These are phyloP conservation scores for Pichia sp. DNA, from an alignment of 1,139 yeast genomes.

Conservation along the genomic window DNA sequence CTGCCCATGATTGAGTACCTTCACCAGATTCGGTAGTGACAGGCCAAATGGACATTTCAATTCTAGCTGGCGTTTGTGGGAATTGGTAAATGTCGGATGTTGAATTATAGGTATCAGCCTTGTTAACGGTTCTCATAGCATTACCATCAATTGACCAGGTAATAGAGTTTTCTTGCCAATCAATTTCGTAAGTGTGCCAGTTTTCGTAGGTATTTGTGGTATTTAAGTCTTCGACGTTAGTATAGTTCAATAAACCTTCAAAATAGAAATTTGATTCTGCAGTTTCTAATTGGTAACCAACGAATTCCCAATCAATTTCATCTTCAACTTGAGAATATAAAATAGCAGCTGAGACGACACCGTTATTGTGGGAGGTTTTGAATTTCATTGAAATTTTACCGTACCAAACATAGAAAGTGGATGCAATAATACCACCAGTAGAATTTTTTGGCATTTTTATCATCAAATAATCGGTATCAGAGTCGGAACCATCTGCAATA, in stretches of 20 bases:
- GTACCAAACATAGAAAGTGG: conserved; percentile 78
- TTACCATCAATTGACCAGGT: conserved; percentile 73
- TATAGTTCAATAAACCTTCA: conserved; percentile 64
- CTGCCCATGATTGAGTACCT: conserved; percentile 93
- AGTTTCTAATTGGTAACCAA: conserved; percentile 59
- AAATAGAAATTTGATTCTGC: conserved; percentile 76
- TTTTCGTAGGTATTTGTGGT: conserved; percentile 49
- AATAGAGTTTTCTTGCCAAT: conserved; percentile 71
- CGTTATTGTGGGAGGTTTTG: conserved; percentile 66
- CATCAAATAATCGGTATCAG: conserved; percentile 26
- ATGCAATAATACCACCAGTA: conserved; percentile 77
- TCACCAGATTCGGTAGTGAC: conserved; percentile 53
- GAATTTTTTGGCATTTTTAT: conserved; percentile 74
- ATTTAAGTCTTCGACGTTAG: conserved; percentile 43
- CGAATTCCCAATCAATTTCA: conserved; percentile 83
- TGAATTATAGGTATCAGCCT: conserved; percentile 57
- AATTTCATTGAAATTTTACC: conserved; percentile 67
- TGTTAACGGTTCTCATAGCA: conserved; percentile 57
- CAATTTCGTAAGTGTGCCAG: conserved; percentile 72
- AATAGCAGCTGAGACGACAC: conserved; percentile 84
- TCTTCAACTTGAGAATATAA: conserved; percentile 72
- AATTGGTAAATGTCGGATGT: conserved; percentile 51
- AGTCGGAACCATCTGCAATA: conserved; percentile 44
- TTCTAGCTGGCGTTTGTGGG: conserved; percentile 90
- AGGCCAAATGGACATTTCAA: conserved; percentile 90